Base-by-base conservation (phyloP, 2,329 filamentous ascomycete species). In the Periconia sp. region DNA sequence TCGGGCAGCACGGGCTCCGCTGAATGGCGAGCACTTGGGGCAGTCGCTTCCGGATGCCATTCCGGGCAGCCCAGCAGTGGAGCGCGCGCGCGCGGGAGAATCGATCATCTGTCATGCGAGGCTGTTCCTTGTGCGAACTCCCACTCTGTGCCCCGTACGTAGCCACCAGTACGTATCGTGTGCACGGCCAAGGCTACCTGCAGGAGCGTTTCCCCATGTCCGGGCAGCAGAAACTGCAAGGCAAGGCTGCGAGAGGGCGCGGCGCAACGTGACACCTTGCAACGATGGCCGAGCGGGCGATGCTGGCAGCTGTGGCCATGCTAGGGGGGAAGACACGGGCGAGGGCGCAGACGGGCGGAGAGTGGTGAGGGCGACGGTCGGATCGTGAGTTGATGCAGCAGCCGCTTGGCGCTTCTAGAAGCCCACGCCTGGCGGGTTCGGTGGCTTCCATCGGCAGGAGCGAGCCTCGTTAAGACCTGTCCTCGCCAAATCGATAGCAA, bases 21-120 rank as follows among this genome's bases (percentile, higher is more conserved):
- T 21, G 26, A 22, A 23, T 34, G 43, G 36, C 37, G 32, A 36
- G 32, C 32, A 39, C 31, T 35, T 38, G 19, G 34, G 5, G 35
- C 19, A 17, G 24, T 36, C 35, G 28, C 23, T 41, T 39, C 31
- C n/a, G 19, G 24, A 26, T 40, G 25, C 36, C 40, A 25, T 25
- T 43, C 32, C 15, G 12, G 34, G 33, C n/a, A 18, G 22, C 22
- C 24, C 23, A 26, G 21, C 18, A 28, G 24, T 35, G 19, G 32
- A 2, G 21, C 15, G 40, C 22, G 32, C 18, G 30, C 21, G 29
- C 29, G 26, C 26, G 5, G 26, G 12, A 25, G 12, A 25, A 8
- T 25, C 23, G 23, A 25, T 12, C 7, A 8, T 25, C n/a, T n/a
- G n/a, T n/a, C n/a, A n/a, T n/a, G n/a, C n/a, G n/a, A n/a, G n/a